Evolutionary conservation across 2,329 filamentous ascomycete genomes (phyloP), one percentile per base, ranked within the genome.

Genomic region (Capronia coronata): DNA sequence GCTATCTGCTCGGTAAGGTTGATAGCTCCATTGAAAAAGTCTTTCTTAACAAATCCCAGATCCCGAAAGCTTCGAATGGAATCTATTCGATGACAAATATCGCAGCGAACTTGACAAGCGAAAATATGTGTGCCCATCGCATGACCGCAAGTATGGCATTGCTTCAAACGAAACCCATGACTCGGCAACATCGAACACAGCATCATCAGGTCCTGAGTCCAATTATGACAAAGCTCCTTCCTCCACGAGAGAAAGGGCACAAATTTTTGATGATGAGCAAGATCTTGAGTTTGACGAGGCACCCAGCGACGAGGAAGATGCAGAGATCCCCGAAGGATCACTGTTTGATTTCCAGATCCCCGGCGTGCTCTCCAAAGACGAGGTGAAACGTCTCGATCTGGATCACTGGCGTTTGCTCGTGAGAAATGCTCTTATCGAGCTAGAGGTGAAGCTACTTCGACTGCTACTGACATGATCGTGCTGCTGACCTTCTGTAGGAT

Each of bases 331-430:
- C 6, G 47, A 49, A 25, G 57, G 52, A 25, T 73, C 71, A 3
- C 61, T 75, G 16, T 75, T 75, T 43, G 65, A 67, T 35, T 61
- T 72, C 37, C 60, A 67, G 25, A 73, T 74, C 66, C 72, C 73
- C 1, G 73, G 73, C 2, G 64, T 70, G 9, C 49, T 75, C 54
- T 71, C 68, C 2, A 53, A 69, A 29, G 61, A 68, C 3, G 63
- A 75, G 54, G 63, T 74, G 2, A 48, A 67, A 43, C 51, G 62
- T n/a, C 48, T 75, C 19, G 65, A 73, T 48, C 57, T 75, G 4
- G 68, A 68, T 47, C 65, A 68, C 46, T 73, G 71, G 72, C 59
- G 64, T 29, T 55, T 75, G 1, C 59, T 70, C 1, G 64, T 71
- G n/a, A 63, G 68, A 29, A 64, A 67, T 4, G 62, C 63, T 7